Percentiles rank a stretch among this genome's conserved stretches.
phyloP scores from a whole-genome alignment of 129 eudicot genomes.

The Chrysanthemum lavandulifolium region DNA sequence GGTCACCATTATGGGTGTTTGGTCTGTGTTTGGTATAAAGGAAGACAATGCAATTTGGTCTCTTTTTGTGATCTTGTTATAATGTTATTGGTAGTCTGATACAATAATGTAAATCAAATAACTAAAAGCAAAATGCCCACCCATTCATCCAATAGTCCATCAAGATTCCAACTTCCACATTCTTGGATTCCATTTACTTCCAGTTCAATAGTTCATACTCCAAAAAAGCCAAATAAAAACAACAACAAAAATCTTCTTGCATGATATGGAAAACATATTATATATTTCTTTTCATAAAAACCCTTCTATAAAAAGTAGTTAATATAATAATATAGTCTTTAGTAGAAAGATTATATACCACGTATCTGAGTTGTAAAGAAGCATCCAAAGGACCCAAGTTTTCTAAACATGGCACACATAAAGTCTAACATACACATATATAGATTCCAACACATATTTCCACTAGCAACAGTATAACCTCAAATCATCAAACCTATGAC shows the following conservation, averaged over 20 bases:
- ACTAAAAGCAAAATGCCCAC: background rate
- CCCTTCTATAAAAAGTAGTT: background rate
- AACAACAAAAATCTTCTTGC: background rate
- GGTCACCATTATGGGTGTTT: no score
- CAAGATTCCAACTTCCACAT: constrained; percentile 21
- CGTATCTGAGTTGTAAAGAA: constrained; percentile 36
- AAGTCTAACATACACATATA: constrained; percentile 4
- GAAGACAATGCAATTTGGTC: no score
- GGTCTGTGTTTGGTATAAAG: no score
- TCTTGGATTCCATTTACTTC: background rate
- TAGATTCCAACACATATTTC: constrained; percentile 51
- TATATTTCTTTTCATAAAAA: background rate
- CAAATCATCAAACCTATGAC: constrained; percentile 63
- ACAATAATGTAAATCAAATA: background rate
- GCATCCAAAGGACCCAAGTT: constrained; percentile 22
- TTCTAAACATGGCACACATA: constrained; percentile 14
- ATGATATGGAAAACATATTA: background rate
- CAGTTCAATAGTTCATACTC: no score
- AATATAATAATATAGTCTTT: background rate
- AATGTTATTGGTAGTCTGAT: no score
- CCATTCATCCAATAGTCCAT: background rate
- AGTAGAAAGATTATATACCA: background rate
- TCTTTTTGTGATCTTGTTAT: no score
- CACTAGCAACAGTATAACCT: constrained; percentile 46
- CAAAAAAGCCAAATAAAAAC: no score